These are phyloP conservation scores for Trichoderma erinaceum DNA, from an alignment of 495 filamentous ascomycete genomes.

Conservation along the genomic window DNA sequence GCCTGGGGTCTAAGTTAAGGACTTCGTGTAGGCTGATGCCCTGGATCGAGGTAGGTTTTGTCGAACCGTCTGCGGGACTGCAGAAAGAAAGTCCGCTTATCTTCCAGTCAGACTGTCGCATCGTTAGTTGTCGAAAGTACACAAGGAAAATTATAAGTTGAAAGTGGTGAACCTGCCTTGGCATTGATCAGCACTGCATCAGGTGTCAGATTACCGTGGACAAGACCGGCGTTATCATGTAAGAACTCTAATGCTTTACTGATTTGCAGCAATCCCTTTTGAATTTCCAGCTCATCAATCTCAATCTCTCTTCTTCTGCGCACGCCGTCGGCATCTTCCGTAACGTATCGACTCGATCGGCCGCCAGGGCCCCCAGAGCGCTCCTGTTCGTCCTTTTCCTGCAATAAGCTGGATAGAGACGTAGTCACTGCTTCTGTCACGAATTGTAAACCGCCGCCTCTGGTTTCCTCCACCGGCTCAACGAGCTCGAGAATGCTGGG, in stretches of 20 bases:
- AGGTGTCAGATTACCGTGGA: slow-evolving; percentile 91
- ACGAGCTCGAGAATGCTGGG: slow-evolving; percentile 87
- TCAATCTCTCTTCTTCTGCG: slow-evolving; percentile 76
- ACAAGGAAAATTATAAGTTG: neutral
- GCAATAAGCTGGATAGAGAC: slow-evolving; percentile 72
- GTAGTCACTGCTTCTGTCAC: slow-evolving; percentile 86
- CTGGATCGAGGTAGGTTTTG: slow-evolving; percentile 59
- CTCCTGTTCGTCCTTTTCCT: slow-evolving; percentile 90
- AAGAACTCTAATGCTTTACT: slow-evolving; percentile 93
- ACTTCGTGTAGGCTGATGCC: slow-evolving; percentile 76
- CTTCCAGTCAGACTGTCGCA: slow-evolving; percentile 84
- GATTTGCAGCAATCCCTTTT: slow-evolving; percentile 89
- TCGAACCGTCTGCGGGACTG: slow-evolving; percentile 64
- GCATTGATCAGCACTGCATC: slow-evolving; percentile 93
- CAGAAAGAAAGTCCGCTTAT: slow-evolving; percentile 89
- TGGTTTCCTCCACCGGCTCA: slow-evolving; percentile 91
- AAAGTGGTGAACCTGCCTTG: slow-evolving; percentile 52
- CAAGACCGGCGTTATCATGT: slow-evolving; percentile 89
- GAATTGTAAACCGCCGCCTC: slow-evolving; percentile 88
- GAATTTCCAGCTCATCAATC: slow-evolving; percentile 95
- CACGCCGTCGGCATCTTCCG: slow-evolving; percentile 69
- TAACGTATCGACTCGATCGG: slow-evolving; percentile 70
- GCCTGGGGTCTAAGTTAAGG: slow-evolving; percentile 75
- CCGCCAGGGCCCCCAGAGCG: slow-evolving; percentile 56
- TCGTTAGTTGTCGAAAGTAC: slow-evolving; percentile 20